Conservation (phyloP, 495 filamentous ascomycete genomes). For the Lindgomyces ingoldianus region DNA sequence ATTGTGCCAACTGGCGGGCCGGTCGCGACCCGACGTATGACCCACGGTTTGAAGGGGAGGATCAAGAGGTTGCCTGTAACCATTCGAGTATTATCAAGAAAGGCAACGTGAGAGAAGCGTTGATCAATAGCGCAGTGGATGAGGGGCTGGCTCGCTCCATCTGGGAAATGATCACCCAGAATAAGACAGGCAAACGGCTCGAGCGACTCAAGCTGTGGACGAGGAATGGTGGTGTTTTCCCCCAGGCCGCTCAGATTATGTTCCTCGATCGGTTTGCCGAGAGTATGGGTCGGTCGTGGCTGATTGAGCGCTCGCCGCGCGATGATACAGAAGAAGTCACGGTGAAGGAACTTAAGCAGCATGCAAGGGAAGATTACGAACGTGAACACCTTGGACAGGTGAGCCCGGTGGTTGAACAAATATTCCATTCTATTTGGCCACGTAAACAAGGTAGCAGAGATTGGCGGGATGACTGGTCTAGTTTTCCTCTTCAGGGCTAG, state of each 20-base stretch:
- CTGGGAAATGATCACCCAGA: slow-evolving; percentile 24
- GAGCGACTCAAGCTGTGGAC: slow-evolving; percentile 27
- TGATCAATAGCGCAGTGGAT: slow-evolving; percentile 27
- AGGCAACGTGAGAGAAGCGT: slow-evolving; percentile 22
- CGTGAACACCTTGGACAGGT: not conserved
- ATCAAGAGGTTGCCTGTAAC: slow-evolving; percentile 8
- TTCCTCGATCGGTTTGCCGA: not conserved
- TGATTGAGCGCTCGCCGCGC: slow-evolving; percentile 27
- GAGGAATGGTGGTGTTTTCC: slow-evolving; percentile 9
- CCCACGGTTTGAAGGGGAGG: slow-evolving; percentile 18
- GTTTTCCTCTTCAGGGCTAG: slow-evolving; percentile 26
- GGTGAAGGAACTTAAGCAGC: slow-evolving; percentile 25
- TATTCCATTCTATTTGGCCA: slow-evolving; percentile 24
- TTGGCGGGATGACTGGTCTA: slow-evolving; percentile 31
- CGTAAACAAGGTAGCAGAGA: slow-evolving; percentile 21
- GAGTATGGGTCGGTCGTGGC: slow-evolving; percentile 27
- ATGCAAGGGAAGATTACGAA: slow-evolving; percentile 16
- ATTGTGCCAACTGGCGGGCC: slow-evolving; percentile 27
- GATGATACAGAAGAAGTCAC: slow-evolving; percentile 24
- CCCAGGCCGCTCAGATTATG: not conserved
- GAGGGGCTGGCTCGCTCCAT: slow-evolving; percentile 29
- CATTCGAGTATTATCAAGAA: slow-evolving; percentile 1
- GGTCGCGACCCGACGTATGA: slow-evolving; percentile 18
- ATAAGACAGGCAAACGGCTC: slow-evolving; percentile 14
- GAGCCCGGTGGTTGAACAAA: not conserved